These are phyloP conservation scores for Tuber borchii DNA, from an alignment of 495 filamentous ascomycete genomes.

Conservation along the genomic window DNA sequence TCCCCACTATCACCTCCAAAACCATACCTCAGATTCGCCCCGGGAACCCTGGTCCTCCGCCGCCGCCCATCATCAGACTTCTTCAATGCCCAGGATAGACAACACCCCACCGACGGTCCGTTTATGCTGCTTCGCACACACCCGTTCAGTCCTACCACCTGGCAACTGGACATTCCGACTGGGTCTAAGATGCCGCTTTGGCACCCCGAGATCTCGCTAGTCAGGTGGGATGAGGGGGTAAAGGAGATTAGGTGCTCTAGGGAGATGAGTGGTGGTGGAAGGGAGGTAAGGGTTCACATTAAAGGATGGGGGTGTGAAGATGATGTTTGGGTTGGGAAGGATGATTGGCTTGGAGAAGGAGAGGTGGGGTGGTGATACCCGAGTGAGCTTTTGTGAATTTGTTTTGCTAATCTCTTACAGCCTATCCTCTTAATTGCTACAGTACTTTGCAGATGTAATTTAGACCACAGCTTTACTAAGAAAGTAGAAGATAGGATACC, in stretches of 20 bases:
- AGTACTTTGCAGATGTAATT: neutral
- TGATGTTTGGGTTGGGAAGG: slow-evolving; percentile 31
- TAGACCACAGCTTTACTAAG: neutral
- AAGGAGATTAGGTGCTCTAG: slow-evolving; percentile 1
- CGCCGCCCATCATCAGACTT: slow-evolving; percentile 15
- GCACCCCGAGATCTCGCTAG: neutral
- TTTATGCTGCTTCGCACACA: slow-evolving; percentile 18
- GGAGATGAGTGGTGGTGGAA: neutral
- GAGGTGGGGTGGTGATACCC: neutral
- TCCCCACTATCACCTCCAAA: neutral
- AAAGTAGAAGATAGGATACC: neutral
- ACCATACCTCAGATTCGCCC: slow-evolving; percentile 3
- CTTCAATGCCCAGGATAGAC: slow-evolving; percentile 16
- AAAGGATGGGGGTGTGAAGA: slow-evolving; percentile 35
- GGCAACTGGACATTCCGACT: slow-evolving; percentile 1
- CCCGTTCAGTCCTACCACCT: slow-evolving; percentile 2
- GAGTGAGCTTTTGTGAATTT: neutral
- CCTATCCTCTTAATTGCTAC: neutral
- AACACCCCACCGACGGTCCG: slow-evolving; percentile 29
- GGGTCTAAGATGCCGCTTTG: slow-evolving; percentile 1
- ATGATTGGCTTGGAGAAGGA: neutral
- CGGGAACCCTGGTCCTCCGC: slow-evolving; percentile 29
- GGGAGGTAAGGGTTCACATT: slow-evolving; percentile 25
- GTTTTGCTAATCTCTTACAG: neutral
- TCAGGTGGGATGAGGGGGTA: neutral